These are phyloP conservation scores for Isabelozyma heimii DNA, from an alignment of 805 yeast genomes.

Conservation along the genomic window DNA sequence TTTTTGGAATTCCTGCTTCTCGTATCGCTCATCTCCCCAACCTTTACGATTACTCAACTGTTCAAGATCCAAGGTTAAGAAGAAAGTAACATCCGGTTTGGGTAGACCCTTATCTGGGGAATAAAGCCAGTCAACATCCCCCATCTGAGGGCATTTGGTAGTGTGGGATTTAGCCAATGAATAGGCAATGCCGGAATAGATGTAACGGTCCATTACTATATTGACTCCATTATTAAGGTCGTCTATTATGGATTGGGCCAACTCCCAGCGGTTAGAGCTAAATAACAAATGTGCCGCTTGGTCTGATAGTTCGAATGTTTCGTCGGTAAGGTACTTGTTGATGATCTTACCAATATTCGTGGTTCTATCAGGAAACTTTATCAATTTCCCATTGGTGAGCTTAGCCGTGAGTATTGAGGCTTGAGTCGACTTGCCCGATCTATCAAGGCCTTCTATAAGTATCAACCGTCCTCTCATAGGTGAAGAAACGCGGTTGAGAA, in stretches of 20 bases:
- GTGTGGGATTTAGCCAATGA: slow-evolving; percentile 76
- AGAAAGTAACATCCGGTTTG: slow-evolving; percentile 79
- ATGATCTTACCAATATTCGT: slow-evolving; percentile 81
- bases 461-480: slow-evolving; percentile 65
- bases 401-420: slow-evolving; percentile 29
- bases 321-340: slow-evolving; percentile 63
- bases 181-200: slow-evolving; percentile 91
- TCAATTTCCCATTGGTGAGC: slow-evolving; percentile 23
- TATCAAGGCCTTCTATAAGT: slow-evolving; percentile 87
- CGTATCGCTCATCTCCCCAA: slow-evolving; percentile 95
- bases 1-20: slow-evolving; percentile 68
- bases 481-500: neutral
- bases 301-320: slow-evolving; percentile 54
- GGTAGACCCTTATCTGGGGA: slow-evolving; percentile 83
- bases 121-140: slow-evolving; percentile 70
- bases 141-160: slow-evolving; percentile 14
- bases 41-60: slow-evolving; percentile 58
- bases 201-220: slow-evolving; percentile 80
- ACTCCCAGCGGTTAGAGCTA: slow-evolving; percentile 95
- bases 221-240: slow-evolving; percentile 51
- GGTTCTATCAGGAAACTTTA: slow-evolving; percentile 86
- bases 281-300: slow-evolving; percentile 84
- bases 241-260: slow-evolving; percentile 44
- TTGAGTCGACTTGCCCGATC: slow-evolving; percentile 95
- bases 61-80: slow-evolving; percentile 57